Evolutionary conservation across 805 yeast species (phyloP).

Genomic region (Yamadazyma kitorensis): DNA sequence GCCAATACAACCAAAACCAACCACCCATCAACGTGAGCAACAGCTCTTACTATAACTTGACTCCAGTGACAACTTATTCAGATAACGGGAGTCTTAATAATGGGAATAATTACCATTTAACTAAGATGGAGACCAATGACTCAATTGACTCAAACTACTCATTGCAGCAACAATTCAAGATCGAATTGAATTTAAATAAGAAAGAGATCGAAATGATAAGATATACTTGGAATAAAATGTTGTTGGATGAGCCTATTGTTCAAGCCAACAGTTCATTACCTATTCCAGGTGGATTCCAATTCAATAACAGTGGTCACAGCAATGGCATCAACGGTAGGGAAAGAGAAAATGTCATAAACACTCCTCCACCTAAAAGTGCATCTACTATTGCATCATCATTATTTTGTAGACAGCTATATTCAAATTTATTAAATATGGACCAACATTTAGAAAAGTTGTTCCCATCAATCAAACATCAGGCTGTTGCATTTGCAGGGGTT

Average conservation of each 20-base stretch:
- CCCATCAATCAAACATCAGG: conserved; percentile 77
- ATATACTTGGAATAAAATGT: conserved; percentile 47
- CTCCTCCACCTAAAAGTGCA: conserved; percentile 11
- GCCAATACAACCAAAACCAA: neutral
- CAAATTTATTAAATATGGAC: conserved; percentile 60
- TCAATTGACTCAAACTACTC: conserved; percentile 21
- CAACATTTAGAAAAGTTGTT: conserved; percentile 61
- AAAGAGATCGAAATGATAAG: conserved; percentile 45
- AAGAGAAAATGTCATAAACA: no score
- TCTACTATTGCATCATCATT: conserved; percentile 42
- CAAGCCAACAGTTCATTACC: conserved; percentile 15
- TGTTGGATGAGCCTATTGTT: conserved; percentile 31
- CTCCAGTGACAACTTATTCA: conserved; percentile 10
- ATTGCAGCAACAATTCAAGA: conserved; percentile 13
- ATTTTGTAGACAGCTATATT: conserved; percentile 75
- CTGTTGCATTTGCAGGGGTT: conserved; percentile 77
- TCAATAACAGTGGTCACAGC: conserved; percentile 13
- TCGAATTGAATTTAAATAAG: conserved; percentile 20
- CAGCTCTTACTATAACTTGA: conserved; percentile 10
- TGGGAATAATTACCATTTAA: conserved; percentile 21
- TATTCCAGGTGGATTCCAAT: conserved; percentile 40
- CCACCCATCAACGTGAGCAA: conserved; percentile 4
- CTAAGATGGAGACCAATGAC: conserved; percentile 20
- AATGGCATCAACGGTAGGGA: conserved; percentile 11
- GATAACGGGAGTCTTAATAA: conserved; percentile 1